Percentiles rank a stretch among this genome's conserved stretches.
Conservation (phyloP, 257 asterid species). For the Buddleja alternifolia region DNA sequence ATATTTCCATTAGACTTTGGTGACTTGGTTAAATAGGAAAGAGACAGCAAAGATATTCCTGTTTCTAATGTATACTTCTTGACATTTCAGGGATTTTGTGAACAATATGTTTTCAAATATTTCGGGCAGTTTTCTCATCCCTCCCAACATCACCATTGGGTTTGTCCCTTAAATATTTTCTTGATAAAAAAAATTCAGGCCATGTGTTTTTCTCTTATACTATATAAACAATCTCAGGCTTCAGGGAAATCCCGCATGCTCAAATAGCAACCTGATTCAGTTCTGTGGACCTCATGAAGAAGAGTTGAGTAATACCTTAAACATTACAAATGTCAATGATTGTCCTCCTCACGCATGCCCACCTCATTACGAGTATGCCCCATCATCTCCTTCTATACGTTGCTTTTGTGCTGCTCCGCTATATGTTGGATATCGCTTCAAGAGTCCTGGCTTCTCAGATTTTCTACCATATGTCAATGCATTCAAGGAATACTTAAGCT, state of each 20-base stretch:
- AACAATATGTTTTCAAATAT: conserved; percentile 61
- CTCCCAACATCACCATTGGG: conserved; percentile 77
- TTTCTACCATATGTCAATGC: conserved; percentile 56
- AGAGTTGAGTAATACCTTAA: conserved; percentile 38
- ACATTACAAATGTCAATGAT: conserved; percentile 29
- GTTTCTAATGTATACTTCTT: not conserved
- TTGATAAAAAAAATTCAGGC: too few relatives aligned
- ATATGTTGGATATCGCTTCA: conserved; percentile 79
- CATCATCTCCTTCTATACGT: conserved; percentile 44
- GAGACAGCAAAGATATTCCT: too few relatives aligned
- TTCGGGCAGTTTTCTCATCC: conserved; percentile 49
- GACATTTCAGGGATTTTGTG: conserved; percentile 74
- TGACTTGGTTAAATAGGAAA: too few relatives aligned
- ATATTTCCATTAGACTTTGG: not conserved
- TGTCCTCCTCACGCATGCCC: conserved; percentile 66
- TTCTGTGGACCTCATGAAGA: conserved; percentile 63
- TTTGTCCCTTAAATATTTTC: conserved; percentile 30
- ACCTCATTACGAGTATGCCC: conserved; percentile 57
- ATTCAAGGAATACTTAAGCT: conserved; percentile 58
- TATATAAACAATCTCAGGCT: conserved; percentile 55
- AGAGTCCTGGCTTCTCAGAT: conserved; percentile 89
- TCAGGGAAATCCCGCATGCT: conserved; percentile 80
- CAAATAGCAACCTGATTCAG: conserved; percentile 29
- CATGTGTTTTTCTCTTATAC: not conserved
- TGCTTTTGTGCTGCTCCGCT: conserved; percentile 90